Evolutionary conservation across 208 protist genomes (phyloP).

Genomic region (Vickermania ingenoplastis): DNA sequence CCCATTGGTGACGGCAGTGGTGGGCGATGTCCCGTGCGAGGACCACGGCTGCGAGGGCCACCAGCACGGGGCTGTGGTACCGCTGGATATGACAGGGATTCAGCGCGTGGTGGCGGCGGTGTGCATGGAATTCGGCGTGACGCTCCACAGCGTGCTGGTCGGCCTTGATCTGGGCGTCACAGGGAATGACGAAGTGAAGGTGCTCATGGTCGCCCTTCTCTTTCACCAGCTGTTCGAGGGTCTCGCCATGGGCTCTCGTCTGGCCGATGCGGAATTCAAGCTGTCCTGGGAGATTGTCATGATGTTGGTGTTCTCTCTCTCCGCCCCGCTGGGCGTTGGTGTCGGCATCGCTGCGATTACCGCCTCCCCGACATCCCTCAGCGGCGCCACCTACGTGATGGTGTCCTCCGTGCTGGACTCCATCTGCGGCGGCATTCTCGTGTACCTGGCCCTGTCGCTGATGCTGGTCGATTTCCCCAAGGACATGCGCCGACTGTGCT

Average conservation of each 20-base stretch:
- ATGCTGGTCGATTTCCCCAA: too few species aligned
- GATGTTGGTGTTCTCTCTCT: background rate
- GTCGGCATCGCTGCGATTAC: too few species aligned
- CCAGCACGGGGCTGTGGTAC: background rate
- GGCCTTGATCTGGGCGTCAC: constrained; percentile 4
- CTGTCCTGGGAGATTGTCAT: constrained; percentile 1
- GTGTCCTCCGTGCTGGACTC: too few species aligned
- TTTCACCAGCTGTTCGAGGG: constrained; percentile 22
- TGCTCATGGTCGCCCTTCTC: constrained; percentile 7
- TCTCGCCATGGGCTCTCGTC: constrained; percentile 14
- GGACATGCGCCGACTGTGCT: too few species aligned
- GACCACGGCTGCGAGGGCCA: background rate
- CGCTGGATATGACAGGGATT: background rate
- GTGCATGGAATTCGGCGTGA: constrained; percentile 7
- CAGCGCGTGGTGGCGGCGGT: constrained; percentile 1
- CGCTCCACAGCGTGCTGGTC: constrained; percentile 5
- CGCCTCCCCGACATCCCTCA: too few species aligned
- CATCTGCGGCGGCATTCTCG: too few species aligned
- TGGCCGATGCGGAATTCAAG: constrained; percentile 9
- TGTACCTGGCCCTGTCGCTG: too few species aligned
- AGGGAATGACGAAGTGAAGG: background rate
- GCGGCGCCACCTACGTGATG: too few species aligned
- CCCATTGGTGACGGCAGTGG: too few species aligned
- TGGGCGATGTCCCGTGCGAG: too few species aligned
- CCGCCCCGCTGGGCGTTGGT: too few species aligned